Percentiles rank a stretch among this genome's conserved stretches.
Evolutionary conservation across 2,329 filamentous ascomycete species (phyloP).

Genomic region (Ophiostoma perfectum): DNA sequence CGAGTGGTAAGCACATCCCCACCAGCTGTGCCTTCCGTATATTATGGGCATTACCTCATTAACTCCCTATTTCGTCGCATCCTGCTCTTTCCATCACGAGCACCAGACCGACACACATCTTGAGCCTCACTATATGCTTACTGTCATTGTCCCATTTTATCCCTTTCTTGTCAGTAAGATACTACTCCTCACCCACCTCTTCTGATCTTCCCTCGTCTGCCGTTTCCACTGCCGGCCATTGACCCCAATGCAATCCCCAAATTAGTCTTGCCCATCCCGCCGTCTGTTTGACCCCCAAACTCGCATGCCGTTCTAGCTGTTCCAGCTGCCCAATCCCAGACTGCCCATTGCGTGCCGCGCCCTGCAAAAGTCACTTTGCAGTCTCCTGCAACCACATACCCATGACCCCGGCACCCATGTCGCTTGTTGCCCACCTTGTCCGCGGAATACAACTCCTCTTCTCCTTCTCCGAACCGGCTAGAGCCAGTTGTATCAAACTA

Average conservation of each 20-base stretch:
- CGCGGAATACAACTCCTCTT: constrained; percentile 8
- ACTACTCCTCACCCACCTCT: no score
- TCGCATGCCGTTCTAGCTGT: not conserved
- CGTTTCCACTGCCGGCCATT: not conserved
- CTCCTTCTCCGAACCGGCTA: not conserved
- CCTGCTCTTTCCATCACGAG: not conserved
- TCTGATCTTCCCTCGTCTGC: not conserved
- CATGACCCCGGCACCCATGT: not conserved
- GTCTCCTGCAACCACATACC: no score
- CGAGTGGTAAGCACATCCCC: no score
- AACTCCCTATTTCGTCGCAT: not conserved
- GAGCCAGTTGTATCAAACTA: no score
- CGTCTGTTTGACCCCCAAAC: not conserved
- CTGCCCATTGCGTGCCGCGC: not conserved
- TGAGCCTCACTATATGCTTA: not conserved
- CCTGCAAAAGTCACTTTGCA: no score
- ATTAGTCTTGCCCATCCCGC: not conserved
- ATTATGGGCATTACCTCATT: not conserved
- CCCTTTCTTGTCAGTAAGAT: no score
- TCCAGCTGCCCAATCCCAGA: not conserved
- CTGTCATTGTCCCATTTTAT: no score
- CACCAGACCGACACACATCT: not conserved
- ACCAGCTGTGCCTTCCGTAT: not conserved
- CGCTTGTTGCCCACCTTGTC: not conserved
- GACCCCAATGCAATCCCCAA: constrained; percentile 1